Base-by-base conservation (phyloP, 2,329 filamentous ascomycete species). In the Penicillium griseofulvum region DNA sequence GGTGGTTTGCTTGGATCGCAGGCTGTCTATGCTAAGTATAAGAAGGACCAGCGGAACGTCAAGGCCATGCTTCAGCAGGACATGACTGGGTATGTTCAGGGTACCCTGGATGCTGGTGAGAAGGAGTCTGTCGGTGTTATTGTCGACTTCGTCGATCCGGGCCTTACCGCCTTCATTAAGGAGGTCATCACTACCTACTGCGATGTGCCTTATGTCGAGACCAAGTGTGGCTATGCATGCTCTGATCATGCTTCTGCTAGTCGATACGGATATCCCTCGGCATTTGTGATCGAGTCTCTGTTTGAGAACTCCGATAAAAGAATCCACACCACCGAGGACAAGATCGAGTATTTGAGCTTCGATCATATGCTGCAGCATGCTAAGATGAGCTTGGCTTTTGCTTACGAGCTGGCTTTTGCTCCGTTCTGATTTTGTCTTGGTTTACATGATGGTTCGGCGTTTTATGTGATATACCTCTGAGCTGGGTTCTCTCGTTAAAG, bases 61-160 rank as follows among this genome's bases (percentile, higher is more conserved):
- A 95, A 93, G 77, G 93, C 93, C 33, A 97, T 97, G 94, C 83
- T 97, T 52, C 93, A 97, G 78, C 93, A 97, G 76, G 93, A 97
- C 74, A 97, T 97, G 93, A 96, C 91, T 1, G 93, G 93, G 17
- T 97, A 88, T 71, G 83, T 91, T 5, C 85, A 92, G 71, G 87
- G 87, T 67, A 96, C 91, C 0, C 77, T 94, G 19, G 89, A 94
- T 62, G 87, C 90, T 3, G 91, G 91, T 56, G 81, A 90, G 73
- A 83, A 86, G 5, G 93, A 97, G 80, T 88, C 86, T 43, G 89
- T 97, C 3, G 93, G 93, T 41, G 90, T 97, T 49, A 96, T 97
- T 67, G 91, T 89, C 5, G 93, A 97, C 74, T 97, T 83, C 66
- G 93, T 97, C 42, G 89, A 97, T 71, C 78, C 86, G 2, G 86